These are phyloP conservation scores for Stropharia rugosoannulata DNA, from an alignment of 768 basidiomycete species.

Conservation along the genomic window DNA sequence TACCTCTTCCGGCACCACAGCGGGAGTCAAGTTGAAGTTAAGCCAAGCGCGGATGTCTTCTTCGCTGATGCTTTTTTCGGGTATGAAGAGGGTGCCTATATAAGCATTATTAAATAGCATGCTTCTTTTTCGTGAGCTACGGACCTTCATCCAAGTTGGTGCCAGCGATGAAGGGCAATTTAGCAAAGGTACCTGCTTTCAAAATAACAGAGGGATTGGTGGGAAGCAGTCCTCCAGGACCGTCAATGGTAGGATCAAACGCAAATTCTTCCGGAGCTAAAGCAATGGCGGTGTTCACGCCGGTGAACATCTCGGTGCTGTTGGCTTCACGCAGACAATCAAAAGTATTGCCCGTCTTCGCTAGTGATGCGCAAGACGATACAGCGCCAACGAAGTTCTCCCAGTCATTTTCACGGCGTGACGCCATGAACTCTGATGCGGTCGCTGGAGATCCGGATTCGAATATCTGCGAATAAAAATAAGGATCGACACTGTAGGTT, in stretches of 20 bases:
- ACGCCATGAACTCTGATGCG: constrained; percentile 28
- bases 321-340: constrained; percentile 27
- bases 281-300: constrained; percentile 13
- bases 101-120: not conserved
- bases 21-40: constrained; percentile 26
- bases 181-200: constrained; percentile 23
- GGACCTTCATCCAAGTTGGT: constrained; percentile 47
- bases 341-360: constrained; percentile 29
- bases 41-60: constrained; percentile 24
- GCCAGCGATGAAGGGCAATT: constrained; percentile 45
- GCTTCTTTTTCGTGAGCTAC: not conserved
- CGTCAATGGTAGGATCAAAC: constrained; percentile 42
- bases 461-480: constrained; percentile 30
- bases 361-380: constrained; percentile 28
- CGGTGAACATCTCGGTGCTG: constrained; percentile 21
- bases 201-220: constrained; percentile 36
- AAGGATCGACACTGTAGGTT: not conserved
- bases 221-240: constrained; percentile 35
- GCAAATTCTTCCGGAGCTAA: constrained; percentile 18
- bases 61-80: constrained; percentile 20
- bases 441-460: constrained; percentile 39
- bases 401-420: constrained; percentile 33
- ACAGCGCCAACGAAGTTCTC: constrained; percentile 36
- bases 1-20: constrained; percentile 19
- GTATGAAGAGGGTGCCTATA: constrained; percentile 36